These are phyloP conservation scores for Podospora bellae-mahoneyi DNA, from an alignment of 495 filamentous ascomycete genomes.

Conservation along the genomic window DNA sequence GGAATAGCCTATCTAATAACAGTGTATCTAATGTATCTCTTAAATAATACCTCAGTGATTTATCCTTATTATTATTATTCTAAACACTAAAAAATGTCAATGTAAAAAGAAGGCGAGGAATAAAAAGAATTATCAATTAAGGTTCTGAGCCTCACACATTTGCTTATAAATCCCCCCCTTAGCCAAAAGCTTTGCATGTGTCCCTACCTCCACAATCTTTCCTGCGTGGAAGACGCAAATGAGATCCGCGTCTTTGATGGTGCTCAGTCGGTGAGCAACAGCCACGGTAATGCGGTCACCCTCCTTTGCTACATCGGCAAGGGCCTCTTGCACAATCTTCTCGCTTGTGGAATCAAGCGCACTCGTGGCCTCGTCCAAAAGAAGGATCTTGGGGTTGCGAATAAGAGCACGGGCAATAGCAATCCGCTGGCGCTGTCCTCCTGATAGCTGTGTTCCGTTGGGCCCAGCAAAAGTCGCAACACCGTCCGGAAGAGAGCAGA, in stretches of 20 bases:
- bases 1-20: too few relatives aligned
- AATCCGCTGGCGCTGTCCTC: slow-evolving; percentile 73
- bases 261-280: slow-evolving; percentile 61
- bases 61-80: neutral
- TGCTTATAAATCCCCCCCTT: slow-evolving; percentile 43
- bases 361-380: slow-evolving; percentile 76
- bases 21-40: too few relatives aligned
- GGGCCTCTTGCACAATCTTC: slow-evolving; percentile 62
- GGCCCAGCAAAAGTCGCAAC: slow-evolving; percentile 57
- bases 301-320: slow-evolving; percentile 56
- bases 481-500: slow-evolving; percentile 56
- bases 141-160: slow-evolving; percentile 35
- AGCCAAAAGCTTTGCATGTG: slow-evolving; percentile 46
- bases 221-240: slow-evolving; percentile 52
- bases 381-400: slow-evolving; percentile 62
- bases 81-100: neutral
- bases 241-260: slow-evolving; percentile 51
- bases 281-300: slow-evolving; percentile 62
- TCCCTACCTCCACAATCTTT: slow-evolving; percentile 48
- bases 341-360: slow-evolving; percentile 74
- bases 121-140: slow-evolving; percentile 20
- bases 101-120: neutral
- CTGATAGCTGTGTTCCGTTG: slow-evolving; percentile 62
- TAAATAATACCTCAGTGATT: too few relatives aligned
- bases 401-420: slow-evolving; percentile 73